A percentile compares a stretch with the other conserved stretches of the same genome.
phyloP scores from a whole-genome alignment of 768 basidiomycete species.

The Xerocomus brunneocitrinus region DNA sequence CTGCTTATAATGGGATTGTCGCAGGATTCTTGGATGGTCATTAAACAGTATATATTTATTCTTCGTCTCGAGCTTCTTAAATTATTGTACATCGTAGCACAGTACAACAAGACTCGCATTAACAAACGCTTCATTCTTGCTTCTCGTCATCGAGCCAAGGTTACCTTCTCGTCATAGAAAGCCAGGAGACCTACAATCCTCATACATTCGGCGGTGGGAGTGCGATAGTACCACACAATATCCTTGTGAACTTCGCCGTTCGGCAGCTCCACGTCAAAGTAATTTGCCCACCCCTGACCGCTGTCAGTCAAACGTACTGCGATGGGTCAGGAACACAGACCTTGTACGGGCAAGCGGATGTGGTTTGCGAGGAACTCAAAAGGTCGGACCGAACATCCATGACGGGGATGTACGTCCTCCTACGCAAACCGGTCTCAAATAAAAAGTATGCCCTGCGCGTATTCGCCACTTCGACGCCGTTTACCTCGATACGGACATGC shows the following conservation, averaged over 20 bases:
- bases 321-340: slow-evolving; percentile 28
- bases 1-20: slow-evolving; percentile 12
- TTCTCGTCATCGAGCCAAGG: slow-evolving; percentile 57
- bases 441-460: slow-evolving; percentile 50
- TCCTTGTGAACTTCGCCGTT: slow-evolving; percentile 42
- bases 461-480: slow-evolving; percentile 61
- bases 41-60: not conserved
- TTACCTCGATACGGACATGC: slow-evolving; percentile 54
- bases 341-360: slow-evolving; percentile 61
- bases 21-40: slow-evolving; percentile 1
- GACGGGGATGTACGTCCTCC: slow-evolving; percentile 59
- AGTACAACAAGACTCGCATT: not conserved
- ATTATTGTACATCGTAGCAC: not conserved
- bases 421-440: slow-evolving; percentile 53
- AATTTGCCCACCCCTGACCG: slow-evolving; percentile 53
- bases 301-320: not conserved
- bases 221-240: slow-evolving; percentile 63
- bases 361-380: slow-evolving; percentile 43
- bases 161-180: slow-evolving; percentile 66
- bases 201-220: slow-evolving; percentile 47
- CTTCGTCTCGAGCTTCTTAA: not conserved
- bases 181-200: slow-evolving; percentile 49
- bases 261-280: slow-evolving; percentile 48
- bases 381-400: slow-evolving; percentile 50
- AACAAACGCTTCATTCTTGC: slow-evolving; percentile 31